Conservation (phyloP, 2,329 filamentous ascomycete genomes). For the Trichophyton mentagrophytes region DNA sequence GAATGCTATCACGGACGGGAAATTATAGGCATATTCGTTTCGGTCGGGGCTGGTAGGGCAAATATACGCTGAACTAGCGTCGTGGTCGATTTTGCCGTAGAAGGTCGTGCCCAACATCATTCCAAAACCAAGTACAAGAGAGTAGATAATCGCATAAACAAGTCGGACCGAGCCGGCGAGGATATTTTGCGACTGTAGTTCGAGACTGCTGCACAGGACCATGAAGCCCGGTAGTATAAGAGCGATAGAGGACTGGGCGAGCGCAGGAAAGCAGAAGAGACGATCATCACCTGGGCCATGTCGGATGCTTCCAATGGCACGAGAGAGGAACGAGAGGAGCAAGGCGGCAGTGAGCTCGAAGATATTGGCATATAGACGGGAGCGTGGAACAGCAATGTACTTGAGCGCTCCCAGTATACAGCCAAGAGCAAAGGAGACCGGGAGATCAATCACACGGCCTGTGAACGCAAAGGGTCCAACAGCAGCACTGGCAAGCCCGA, state of each 20-base stretch:
- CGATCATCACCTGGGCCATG: constrained; percentile 24
- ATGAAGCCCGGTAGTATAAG: constrained; percentile 60
- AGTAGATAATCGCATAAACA: constrained; percentile 63
- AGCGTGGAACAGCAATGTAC: constrained; percentile 59
- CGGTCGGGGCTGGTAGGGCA: constrained; percentile 37
- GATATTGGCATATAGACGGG: constrained; percentile 53
- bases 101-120: constrained; percentile 55
- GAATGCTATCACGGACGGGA: constrained; percentile 63
- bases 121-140: constrained; percentile 58
- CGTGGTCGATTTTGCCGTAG: constrained; percentile 47
- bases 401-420: constrained; percentile 62
- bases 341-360: constrained; percentile 53
- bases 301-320: constrained; percentile 55
- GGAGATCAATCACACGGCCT: constrained; percentile 63
- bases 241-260: constrained; percentile 61
- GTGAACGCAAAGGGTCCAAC: constrained; percentile 73
- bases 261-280: constrained; percentile 57
- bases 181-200: constrained; percentile 56
- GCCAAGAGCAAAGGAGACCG: constrained; percentile 63
- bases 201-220: constrained; percentile 48
- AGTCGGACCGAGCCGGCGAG: constrained; percentile 60
- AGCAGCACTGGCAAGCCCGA: constrained; percentile 60
- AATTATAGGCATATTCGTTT: constrained; percentile 39
- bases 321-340: constrained; percentile 54
- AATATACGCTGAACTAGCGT: constrained; percentile 38